Base-by-base conservation (phyloP, 345 rosid species). In the Iberis pinnata region DNA sequence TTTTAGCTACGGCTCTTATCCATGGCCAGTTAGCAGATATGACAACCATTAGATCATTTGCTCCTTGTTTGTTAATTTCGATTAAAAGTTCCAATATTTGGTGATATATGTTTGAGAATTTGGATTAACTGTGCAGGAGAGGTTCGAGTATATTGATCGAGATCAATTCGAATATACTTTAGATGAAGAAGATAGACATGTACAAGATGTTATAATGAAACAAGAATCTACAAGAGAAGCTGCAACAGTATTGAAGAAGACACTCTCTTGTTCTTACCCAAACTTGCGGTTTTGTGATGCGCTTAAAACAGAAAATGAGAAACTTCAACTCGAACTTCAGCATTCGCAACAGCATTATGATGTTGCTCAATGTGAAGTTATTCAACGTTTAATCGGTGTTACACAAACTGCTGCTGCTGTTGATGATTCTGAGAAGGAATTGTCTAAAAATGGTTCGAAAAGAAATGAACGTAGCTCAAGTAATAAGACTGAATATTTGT, bases 111-210 rank as follows among this genome's bases (percentile, higher is more conserved):
- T 29, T 29, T 29, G 33, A 5, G 10, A 29, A 2, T 6, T 29
- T n/a, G n/a, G n/a, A n/a, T n/a, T n/a, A n/a, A n/a, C n/a, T n/a
- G 2, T 7, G 19, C 78, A 86, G 96, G 96, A 90, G 80, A 78
- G 98, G 60, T 39, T 90, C 11, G 87, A 87, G 65, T 69, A 58
- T 63, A 90, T 90, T 50, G 96, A 82, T 71, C 69, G 53, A 72
- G 95, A 90, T 84, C 94, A 87, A 45, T 59, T 76, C 6, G 96
- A 87, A 70, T 90, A 87, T 58, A 90, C 88, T n/a, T 60, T 90
- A 32, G 98, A 90, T 40, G 89, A 82, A 52, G 98, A 87, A 67
- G 96, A 90, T 48, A 80, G 74, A 65, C 78, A 73, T 65, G 78
- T 87, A 72, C 98, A 90, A 60, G 76, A 75, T 72, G 75, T 82